These are phyloP conservation scores for Cladobotryum protrusum DNA, from an alignment of 2,329 filamentous ascomycete genomes.

Conservation along the genomic window DNA sequence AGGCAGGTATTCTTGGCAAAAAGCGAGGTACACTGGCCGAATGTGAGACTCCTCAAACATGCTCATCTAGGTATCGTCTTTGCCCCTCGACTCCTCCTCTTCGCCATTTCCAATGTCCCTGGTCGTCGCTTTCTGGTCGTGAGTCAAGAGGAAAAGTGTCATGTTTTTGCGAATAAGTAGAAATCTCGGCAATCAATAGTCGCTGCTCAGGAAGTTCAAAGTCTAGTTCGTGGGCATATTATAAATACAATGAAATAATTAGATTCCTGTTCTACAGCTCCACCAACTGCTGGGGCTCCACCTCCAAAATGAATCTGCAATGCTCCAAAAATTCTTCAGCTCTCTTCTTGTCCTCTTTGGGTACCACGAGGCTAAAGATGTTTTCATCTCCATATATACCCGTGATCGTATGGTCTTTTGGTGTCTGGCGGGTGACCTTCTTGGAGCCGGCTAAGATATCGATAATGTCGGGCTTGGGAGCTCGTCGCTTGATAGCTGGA, in stretches of 20 bases:
- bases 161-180: too few species aligned
- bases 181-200: neutral
- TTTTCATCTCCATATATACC: constrained; percentile 51
- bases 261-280: constrained; percentile 34
- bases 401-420: constrained; percentile 21
- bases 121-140: too few species aligned
- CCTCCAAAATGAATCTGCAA: constrained; percentile 76
- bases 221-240: constrained; percentile 15
- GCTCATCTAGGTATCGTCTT: neutral
- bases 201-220: constrained; percentile 7
- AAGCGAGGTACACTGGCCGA: too few species aligned
- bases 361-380: constrained; percentile 75
- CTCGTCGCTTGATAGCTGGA: constrained; percentile 35
- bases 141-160: too few species aligned
- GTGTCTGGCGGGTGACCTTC: constrained; percentile 23
- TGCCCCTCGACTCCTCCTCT: neutral
- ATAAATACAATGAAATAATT: constrained; percentile 25
- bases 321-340: constrained; percentile 78
- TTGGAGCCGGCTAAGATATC: constrained; percentile 61
- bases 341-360: constrained; percentile 72
- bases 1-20: too few species aligned
- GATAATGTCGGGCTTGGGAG: constrained; percentile 60
- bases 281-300: constrained; percentile 70
- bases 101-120: neutral
- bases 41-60: too few species aligned